These are phyloP conservation scores for Schizonepeta tenuifolia DNA, from an alignment of 257 asterid species.

Conservation along the genomic window DNA sequence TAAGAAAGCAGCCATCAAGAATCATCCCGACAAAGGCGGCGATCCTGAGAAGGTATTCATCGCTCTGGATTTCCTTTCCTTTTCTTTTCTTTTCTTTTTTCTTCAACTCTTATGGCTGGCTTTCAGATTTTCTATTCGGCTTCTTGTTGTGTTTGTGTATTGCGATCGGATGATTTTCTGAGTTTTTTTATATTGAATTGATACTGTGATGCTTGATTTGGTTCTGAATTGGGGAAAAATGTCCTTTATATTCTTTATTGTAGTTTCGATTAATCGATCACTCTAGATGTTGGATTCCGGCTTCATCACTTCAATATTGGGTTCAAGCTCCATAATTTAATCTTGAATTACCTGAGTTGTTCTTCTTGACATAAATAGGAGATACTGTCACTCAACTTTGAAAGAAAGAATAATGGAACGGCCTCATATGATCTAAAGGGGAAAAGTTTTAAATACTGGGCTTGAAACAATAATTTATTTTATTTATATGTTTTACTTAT, in stretches of 20 bases:
- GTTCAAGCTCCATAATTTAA: background rate
- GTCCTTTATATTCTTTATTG: background rate
- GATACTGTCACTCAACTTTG: background rate
- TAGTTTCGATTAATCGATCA: background rate
- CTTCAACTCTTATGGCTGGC: background rate
- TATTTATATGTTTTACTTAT: no score
- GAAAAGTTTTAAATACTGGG: background rate
- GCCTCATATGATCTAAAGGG: no score
- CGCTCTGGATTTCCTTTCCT: background rate
- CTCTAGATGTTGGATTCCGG: background rate
- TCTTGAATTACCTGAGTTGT: background rate
- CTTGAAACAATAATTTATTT: no score
- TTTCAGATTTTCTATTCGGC: background rate
- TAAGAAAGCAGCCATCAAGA: constrained; percentile 78
- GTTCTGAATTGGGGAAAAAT: background rate
- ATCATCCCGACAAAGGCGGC: constrained; percentile 89
- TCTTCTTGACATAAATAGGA: background rate
- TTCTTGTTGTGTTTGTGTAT: background rate
- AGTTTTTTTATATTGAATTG: background rate
- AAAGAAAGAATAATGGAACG: background rate
- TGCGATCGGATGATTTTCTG: background rate
- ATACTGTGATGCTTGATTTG: background rate
- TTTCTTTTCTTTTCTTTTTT: no score
- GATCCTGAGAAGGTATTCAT: constrained; percentile 75
- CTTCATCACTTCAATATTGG: background rate